Percentiles rank a stretch among this genome's conserved stretches.
Conservation (phyloP, 2,329 filamentous ascomycete species). For the Fusarium pininemorale region DNA sequence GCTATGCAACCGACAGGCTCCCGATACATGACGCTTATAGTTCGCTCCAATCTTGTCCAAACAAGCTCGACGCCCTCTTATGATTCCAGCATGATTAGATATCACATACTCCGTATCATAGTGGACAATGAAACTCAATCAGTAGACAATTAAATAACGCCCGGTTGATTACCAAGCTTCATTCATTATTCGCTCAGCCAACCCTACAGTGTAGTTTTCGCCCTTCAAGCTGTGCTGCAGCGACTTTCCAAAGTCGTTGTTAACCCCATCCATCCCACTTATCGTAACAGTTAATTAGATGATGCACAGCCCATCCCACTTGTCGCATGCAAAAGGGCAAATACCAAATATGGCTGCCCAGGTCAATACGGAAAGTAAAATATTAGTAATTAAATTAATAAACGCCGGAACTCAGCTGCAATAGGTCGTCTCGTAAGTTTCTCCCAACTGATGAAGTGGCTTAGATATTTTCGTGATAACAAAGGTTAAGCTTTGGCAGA, state of each 20-base stretch:
- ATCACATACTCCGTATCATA: background rate
- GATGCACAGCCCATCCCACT: background rate
- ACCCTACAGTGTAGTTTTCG: too few species aligned
- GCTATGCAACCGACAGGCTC: too few species aligned
- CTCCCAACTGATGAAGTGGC: too few species aligned
- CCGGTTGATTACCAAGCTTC: background rate
- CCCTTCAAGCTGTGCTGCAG: background rate
- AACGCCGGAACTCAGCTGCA: too few species aligned
- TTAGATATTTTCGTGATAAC: fast-evolving
- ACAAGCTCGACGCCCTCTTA: fast-evolving
- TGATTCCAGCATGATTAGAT: fast-evolving
- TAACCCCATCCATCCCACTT: background rate
- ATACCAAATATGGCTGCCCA: background rate
- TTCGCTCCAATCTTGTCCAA: background rate
- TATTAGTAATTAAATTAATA: background rate
- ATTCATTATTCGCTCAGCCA: fast-evolving
- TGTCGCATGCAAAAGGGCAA: too few species aligned
- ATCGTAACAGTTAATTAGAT: background rate
- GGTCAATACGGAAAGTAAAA: too few species aligned
- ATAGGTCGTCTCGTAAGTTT: background rate
- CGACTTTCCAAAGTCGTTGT: background rate
- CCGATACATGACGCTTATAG: fast-evolving
- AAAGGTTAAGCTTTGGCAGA: fast-evolving
- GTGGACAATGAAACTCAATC: fast-evolving
- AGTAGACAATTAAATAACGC: fast-evolving